These are phyloP conservation scores for Trypanosoma conorhini DNA, from an alignment of 208 protist species.

Conservation along the genomic window DNA sequence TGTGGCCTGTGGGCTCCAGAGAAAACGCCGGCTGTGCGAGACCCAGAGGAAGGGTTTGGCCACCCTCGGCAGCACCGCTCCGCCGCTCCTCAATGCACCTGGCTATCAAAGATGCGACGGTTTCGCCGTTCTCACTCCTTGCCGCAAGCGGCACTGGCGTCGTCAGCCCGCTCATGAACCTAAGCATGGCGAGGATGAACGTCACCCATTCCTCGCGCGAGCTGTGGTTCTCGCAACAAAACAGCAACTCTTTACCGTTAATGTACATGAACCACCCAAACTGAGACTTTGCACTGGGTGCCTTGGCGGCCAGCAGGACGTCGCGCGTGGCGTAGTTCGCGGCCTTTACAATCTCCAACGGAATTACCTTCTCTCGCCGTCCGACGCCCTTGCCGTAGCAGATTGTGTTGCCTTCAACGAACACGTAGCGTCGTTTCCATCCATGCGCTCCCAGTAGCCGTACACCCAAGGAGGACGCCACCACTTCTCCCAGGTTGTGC, in stretches of 20 bases:
- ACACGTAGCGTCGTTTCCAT: slow-evolving; percentile 62
- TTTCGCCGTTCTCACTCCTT: not conserved
- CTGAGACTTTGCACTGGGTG: slow-evolving; percentile 32
- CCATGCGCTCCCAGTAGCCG: slow-evolving; percentile 46
- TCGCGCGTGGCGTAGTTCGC: slow-evolving; percentile 31
- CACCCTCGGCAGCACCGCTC: not conserved
- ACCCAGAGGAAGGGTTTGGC: not conserved
- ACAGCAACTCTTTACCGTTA: slow-evolving; percentile 39
- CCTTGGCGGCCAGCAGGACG: slow-evolving; percentile 38
- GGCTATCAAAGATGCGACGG: not conserved
- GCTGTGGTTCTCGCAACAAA: slow-evolving; percentile 47
- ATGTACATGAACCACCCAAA: slow-evolving; percentile 61
- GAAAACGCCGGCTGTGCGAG: not conserved
- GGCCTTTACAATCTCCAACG: slow-evolving; percentile 40
- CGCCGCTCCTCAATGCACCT: not conserved
- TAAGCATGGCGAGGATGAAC: slow-evolving; percentile 40
- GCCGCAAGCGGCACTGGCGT: not conserved
- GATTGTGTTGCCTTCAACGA: slow-evolving; percentile 42
- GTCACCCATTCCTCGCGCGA: slow-evolving; percentile 42
- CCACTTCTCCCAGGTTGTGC: slow-evolving; percentile 21
- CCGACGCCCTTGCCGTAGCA: slow-evolving; percentile 48
- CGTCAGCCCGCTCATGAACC: slow-evolving; percentile 25
- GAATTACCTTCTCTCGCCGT: slow-evolving; percentile 45
- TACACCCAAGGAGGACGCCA: slow-evolving; percentile 36
- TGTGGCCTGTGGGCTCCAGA: not conserved